A percentile compares a stretch with the other conserved stretches of the same genome.
Evolutionary conservation across 306 rosid genomes (phyloP).

Genomic region (Quercus mongolica): DNA sequence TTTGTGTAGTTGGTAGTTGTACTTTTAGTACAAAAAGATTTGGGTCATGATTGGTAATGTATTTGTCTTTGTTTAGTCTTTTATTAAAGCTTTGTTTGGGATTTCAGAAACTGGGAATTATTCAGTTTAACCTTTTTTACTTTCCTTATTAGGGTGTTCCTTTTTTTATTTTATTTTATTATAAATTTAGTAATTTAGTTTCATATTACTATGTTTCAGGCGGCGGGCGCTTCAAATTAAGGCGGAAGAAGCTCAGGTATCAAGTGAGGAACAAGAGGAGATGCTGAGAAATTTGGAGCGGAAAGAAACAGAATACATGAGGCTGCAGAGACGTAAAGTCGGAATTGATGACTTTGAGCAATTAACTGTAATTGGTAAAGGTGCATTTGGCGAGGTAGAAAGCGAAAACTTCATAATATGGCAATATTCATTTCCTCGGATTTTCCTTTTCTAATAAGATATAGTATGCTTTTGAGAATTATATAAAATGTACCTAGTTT

Average conservation of each 20-base stretch:
- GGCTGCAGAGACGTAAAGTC: slow-evolving; percentile 86
- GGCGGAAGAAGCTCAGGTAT: slow-evolving; percentile 81
- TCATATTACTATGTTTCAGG: slow-evolving; percentile 36
- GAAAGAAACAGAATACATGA: slow-evolving; percentile 86
- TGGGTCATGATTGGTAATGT: not conserved
- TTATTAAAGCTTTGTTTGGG: not conserved
- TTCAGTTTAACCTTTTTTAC: not conserved
- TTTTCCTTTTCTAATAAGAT: slow-evolving; percentile 9
- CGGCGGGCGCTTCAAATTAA: slow-evolving; percentile 75
- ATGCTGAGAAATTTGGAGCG: slow-evolving; percentile 94
- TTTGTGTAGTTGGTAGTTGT: not conserved
- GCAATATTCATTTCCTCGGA: not conserved
- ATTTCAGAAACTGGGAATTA: not conserved
- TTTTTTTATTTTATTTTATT: too few relatives aligned
- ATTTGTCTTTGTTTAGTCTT: not conserved
- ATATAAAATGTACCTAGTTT: not conserved
- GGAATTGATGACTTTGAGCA: slow-evolving; percentile 99
- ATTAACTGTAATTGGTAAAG: slow-evolving; percentile 86
- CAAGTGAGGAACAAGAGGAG: slow-evolving; percentile 85
- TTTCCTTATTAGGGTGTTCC: not conserved
- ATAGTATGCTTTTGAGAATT: not conserved
- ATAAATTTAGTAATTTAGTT: not conserved
- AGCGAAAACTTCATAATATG: not conserved
- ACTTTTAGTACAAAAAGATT: not conserved
- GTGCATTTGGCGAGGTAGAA: slow-evolving; percentile 95